These are phyloP conservation scores for Gamsiella multidivaricata DNA, from an alignment of 192 early-diverging fungal genomes.

Conservation along the genomic window DNA sequence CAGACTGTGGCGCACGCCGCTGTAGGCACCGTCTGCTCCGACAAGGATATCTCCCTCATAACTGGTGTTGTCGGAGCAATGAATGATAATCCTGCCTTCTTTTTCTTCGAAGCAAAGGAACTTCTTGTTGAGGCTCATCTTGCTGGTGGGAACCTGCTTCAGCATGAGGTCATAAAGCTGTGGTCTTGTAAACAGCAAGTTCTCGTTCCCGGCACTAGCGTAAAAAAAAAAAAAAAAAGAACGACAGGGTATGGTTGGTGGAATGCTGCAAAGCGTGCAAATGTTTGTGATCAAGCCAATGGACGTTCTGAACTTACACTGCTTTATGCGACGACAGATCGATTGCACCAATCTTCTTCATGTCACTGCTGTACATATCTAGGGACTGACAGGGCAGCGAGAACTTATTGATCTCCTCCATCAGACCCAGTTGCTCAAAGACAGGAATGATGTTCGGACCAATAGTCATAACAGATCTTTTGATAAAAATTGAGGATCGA, in stretches of 20 bases:
- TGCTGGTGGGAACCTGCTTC: slow-evolving; percentile 6
- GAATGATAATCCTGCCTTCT: slow-evolving; percentile 1
- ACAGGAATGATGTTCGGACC: slow-evolving; percentile 12
- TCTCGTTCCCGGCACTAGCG: slow-evolving; percentile 10
- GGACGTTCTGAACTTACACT: no score
- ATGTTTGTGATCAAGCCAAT: no score
- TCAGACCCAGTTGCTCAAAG: slow-evolving; percentile 16
- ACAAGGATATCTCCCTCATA: slow-evolving; percentile 28
- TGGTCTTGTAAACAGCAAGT: slow-evolving; percentile 2
- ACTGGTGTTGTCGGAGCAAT: slow-evolving; percentile 7
- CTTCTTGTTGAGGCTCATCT: slow-evolving; percentile 11
- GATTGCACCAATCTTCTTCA: neutral
- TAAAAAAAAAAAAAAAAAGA: neutral
- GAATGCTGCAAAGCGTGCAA: neutral
- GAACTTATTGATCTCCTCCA: slow-evolving; percentile 11
- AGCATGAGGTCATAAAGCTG: slow-evolving; percentile 5
- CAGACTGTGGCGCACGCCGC: slow-evolving; percentile 20
- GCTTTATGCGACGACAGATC: no score
- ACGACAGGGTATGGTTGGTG: neutral
- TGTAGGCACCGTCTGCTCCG: slow-evolving; percentile 34
- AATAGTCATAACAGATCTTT: neutral
- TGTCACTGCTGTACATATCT: neutral
- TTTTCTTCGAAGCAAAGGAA: neutral
- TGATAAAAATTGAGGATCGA: no score
- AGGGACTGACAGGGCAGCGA: neutral